phyloP scores from a whole-genome alignment of 2,329 filamentous ascomycete genomes.

The Monosporascus sp. region DNA sequence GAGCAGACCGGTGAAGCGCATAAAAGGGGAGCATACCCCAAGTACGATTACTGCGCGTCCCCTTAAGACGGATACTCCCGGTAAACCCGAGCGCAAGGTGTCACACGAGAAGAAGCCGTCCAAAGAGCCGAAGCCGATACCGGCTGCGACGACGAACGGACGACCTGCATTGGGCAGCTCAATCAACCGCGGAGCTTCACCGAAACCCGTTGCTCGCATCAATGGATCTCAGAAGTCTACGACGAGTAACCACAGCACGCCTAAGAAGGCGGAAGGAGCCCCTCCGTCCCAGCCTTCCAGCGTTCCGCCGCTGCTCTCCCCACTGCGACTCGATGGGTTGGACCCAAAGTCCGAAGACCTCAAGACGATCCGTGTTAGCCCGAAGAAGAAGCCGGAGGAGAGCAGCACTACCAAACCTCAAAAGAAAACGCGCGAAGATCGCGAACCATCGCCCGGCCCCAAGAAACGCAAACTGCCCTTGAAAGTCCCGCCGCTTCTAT shows the following conservation, averaged over 20 bases:
- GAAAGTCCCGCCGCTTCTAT: constrained; percentile 45
- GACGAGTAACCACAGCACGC: constrained; percentile 29
- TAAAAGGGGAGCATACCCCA: constrained; percentile 31
- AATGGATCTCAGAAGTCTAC: constrained; percentile 35
- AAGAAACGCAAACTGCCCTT: constrained; percentile 34
- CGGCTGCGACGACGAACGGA: constrained; percentile 17
- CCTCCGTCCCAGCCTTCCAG: constrained; percentile 28
- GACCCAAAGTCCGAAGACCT: constrained; percentile 30
- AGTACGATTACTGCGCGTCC: constrained; percentile 15
- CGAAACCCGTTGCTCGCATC: constrained; percentile 33
- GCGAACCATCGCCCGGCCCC: constrained; percentile 20
- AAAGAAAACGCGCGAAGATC: constrained; percentile 24
- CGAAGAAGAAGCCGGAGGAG: constrained; percentile 28
- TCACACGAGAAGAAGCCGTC: constrained; percentile 15
- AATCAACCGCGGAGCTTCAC: constrained; percentile 23
- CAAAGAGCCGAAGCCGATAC: constrained; percentile 17
- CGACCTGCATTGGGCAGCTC: constrained; percentile 14
- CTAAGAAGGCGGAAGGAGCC: constrained; percentile 32
- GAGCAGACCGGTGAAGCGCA: constrained; percentile 40
- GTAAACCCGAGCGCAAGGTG: constrained; percentile 16
- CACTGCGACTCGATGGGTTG: constrained; percentile 39
- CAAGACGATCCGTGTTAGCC: constrained; percentile 19
- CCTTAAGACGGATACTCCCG: constrained; percentile 14
- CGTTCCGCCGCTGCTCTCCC: constrained; percentile 49
- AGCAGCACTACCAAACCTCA: constrained; percentile 19